phyloP scores from a whole-genome alignment of 164 flowering plant genomes.

The Chloranthus sessilifolius region DNA sequence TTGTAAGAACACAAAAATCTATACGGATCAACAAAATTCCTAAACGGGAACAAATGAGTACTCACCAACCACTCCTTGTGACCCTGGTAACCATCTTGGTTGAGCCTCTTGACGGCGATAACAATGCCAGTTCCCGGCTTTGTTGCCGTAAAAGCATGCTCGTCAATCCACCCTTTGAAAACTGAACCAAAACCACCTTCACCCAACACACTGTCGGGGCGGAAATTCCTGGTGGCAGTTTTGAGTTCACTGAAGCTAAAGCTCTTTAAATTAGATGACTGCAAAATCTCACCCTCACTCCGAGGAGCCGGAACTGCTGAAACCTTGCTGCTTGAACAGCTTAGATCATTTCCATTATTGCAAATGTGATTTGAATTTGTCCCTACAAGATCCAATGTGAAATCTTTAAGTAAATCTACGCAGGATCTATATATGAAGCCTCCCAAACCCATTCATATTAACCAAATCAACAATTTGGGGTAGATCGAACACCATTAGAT shows the following conservation, averaged over 20 bases:
- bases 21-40: too few relatives aligned
- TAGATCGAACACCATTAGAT: neutral
- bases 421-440: too few relatives aligned
- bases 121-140: slow-evolving; percentile 70
- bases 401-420: too few relatives aligned
- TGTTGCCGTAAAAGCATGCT: slow-evolving; percentile 45
- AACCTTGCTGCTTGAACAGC: slow-evolving; percentile 35
- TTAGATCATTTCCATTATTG: slow-evolving; percentile 29
- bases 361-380: slow-evolving; percentile 22
- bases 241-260: slow-evolving; percentile 54
- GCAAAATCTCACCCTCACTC: slow-evolving; percentile 66
- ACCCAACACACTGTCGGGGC: slow-evolving; percentile 87
- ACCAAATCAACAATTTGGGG: too few relatives aligned
- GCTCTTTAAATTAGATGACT: slow-evolving; percentile 54
- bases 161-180: slow-evolving; percentile 87
- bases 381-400: slow-evolving; percentile 24
- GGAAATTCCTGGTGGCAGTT: slow-evolving; percentile 73
- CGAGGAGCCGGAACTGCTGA: slow-evolving; percentile 43
- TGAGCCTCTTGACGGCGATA: slow-evolving; percentile 73
- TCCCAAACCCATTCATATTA: too few relatives aligned
- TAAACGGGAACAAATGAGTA: neutral
- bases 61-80: slow-evolving; percentile 90
- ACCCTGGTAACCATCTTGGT: slow-evolving; percentile 74
- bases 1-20: too few relatives aligned
- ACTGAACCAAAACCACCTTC: slow-evolving; percentile 91